Evolutionary conservation across 495 filamentous ascomycete species (phyloP).

Genomic region (Mycothermus thermophilus): DNA sequence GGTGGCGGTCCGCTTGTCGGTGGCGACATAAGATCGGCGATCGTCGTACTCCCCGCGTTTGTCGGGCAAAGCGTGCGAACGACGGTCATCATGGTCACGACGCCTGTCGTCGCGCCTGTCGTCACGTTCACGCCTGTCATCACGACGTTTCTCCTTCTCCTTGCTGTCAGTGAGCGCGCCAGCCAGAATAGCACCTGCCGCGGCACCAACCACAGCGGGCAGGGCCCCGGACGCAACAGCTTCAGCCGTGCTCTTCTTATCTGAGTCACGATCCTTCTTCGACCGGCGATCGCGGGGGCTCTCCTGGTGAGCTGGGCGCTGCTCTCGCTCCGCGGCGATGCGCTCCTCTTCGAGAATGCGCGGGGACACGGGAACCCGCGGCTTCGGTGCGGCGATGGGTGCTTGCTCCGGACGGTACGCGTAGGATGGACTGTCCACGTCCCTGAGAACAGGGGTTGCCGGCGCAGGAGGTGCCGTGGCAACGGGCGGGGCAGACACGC

Average conservation of each 20-base stretch:
- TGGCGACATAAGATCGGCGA: too few relatives aligned
- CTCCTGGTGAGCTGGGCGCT: neutral
- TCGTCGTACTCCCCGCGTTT: too few relatives aligned
- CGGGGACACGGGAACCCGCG: slow-evolving; percentile 27
- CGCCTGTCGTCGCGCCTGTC: slow-evolving; percentile 1
- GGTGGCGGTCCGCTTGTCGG: too few relatives aligned
- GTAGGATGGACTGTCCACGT: neutral
- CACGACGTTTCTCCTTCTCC: slow-evolving; percentile 11
- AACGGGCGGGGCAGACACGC: slow-evolving; percentile 20
- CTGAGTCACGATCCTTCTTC: slow-evolving; percentile 1
- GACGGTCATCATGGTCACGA: neutral
- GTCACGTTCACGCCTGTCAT: neutral
- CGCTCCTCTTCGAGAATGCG: slow-evolving; percentile 26
- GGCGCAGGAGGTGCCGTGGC: slow-evolving; percentile 1
- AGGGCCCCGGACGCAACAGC: slow-evolving; percentile 2
- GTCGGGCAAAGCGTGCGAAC: too few relatives aligned
- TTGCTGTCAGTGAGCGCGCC: neutral
- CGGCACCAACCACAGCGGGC: slow-evolving; percentile 15
- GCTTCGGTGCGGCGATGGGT: slow-evolving; percentile 34
- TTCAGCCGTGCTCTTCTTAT: slow-evolving; percentile 7
- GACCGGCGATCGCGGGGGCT: slow-evolving; percentile 1
- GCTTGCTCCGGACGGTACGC: slow-evolving; percentile 20
- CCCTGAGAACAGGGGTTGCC: slow-evolving; percentile 4
- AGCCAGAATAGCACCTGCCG: slow-evolving; percentile 36
- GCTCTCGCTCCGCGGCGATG: slow-evolving; percentile 5